These are phyloP conservation scores for Sugiyamaella marilandica DNA, from an alignment of 805 yeast genomes.

Conservation along the genomic window DNA sequence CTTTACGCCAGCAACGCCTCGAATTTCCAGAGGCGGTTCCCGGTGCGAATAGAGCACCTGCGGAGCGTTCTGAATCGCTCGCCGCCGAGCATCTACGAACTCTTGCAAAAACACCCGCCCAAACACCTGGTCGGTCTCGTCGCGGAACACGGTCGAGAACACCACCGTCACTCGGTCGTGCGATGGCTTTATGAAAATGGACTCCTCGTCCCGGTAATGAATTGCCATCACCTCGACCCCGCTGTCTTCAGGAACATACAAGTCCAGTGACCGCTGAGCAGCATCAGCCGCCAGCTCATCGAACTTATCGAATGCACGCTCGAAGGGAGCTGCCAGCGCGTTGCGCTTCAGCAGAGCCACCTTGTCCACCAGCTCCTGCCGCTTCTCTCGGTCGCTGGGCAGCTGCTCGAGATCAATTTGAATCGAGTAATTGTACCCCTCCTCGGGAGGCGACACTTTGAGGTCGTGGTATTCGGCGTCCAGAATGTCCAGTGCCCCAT, in stretches of 20 bases:
- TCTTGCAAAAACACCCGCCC: constrained; percentile 45
- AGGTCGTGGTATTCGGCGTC: constrained; percentile 50
- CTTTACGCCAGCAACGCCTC: constrained; percentile 37
- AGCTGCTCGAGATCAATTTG: constrained; percentile 53
- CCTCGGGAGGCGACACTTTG: constrained; percentile 50
- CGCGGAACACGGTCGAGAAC: constrained; percentile 90
- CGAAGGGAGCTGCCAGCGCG: constrained; percentile 89
- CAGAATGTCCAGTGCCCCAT: constrained; percentile 45
- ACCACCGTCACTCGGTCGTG: constrained; percentile 96
- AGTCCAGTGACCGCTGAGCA: constrained; percentile 34
- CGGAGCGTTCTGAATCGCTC: constrained; percentile 96
- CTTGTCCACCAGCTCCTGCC: constrained; percentile 50
- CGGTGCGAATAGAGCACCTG: constrained; percentile 88
- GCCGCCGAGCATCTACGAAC: constrained; percentile 91
- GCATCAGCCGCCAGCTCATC: constrained; percentile 49
- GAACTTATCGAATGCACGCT: constrained; percentile 75
- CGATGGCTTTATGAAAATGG: constrained; percentile 84
- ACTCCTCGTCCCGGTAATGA: constrained; percentile 88
- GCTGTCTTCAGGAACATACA: constrained; percentile 38
- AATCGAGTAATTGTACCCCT: constrained; percentile 77
- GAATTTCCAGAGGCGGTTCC: constrained; percentile 90
- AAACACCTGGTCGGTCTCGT: constrained; percentile 80
- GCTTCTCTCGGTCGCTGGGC: constrained; percentile 42
- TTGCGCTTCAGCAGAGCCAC: constrained; percentile 77
- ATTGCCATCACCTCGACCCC: constrained; percentile 61